A percentile compares a stretch with the other conserved stretches of the same genome.
These are phyloP conservation scores for Lunularia cruciata DNA, from an alignment of 225 moss, liverwort and hornwort species.

Conservation along the genomic window DNA sequence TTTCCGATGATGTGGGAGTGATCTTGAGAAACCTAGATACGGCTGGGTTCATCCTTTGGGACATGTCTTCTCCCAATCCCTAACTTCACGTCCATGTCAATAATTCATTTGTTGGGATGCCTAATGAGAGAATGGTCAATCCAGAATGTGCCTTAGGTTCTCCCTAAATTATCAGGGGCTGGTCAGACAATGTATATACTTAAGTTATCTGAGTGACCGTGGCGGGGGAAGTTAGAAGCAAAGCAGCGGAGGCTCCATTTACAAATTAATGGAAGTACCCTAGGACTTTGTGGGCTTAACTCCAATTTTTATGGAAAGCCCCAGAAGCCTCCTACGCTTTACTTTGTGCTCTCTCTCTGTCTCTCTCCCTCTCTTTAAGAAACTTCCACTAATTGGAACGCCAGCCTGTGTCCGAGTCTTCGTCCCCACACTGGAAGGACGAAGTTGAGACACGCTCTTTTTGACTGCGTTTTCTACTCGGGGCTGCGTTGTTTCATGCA, in stretches of 20 bases:
- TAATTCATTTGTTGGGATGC: constrained; percentile 29
- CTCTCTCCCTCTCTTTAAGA: too few relatives aligned
- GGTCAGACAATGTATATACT: constrained; percentile 36
- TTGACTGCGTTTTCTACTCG: constrained; percentile 1
- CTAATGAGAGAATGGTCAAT: constrained; percentile 24
- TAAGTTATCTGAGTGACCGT: constrained; percentile 24
- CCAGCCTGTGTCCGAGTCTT: constrained; percentile 20
- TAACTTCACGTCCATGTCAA: constrained; percentile 21
- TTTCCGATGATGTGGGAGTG: constrained; percentile 18
- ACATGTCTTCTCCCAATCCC: constrained; percentile 14
- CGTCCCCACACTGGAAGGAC: constrained; percentile 11
- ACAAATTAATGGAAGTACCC: constrained; percentile 18
- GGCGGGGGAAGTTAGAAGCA: constrained; percentile 5
- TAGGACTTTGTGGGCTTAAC: constrained; percentile 16
- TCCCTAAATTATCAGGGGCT: constrained; percentile 25
- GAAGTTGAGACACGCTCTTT: constrained; percentile 18
- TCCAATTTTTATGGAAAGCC: constrained; percentile 20
- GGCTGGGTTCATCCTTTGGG: constrained; percentile 1
- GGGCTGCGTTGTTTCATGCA: constrained; percentile 4
- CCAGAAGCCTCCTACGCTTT: constrained; percentile 10
- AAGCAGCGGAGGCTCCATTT: constrained; percentile 3
- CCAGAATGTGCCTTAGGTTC: constrained; percentile 18
- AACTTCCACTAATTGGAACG: constrained; percentile 12
- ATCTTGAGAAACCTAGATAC: constrained; percentile 11
- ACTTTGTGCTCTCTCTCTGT: background rate